Evolutionary conservation across 768 basidiomycete species (phyloP).

Genomic region (Gloeophyllum trabeum): DNA sequence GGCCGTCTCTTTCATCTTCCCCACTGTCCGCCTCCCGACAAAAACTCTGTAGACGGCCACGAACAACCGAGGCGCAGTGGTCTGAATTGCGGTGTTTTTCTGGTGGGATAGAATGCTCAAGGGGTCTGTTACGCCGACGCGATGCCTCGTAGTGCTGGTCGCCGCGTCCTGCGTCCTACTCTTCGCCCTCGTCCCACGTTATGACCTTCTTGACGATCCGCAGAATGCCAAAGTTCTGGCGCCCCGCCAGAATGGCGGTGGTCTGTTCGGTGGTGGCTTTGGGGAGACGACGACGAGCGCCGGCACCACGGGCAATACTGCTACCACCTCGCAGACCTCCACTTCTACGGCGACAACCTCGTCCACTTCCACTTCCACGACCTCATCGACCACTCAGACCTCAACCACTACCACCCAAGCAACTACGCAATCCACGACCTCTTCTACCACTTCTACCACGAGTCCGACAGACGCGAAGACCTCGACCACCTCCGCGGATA

Average conservation of each 20-base stretch:
- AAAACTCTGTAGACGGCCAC: too few species aligned
- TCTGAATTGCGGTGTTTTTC: too few species aligned
- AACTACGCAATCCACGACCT: slow-evolving; percentile 2
- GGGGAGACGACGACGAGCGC: not conserved
- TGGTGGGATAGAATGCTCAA: slow-evolving; percentile 7
- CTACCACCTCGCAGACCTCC: slow-evolving; percentile 2
- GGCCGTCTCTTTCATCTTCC: too few species aligned
- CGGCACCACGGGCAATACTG: not conserved
- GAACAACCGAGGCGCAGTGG: too few species aligned
- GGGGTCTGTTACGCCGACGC: slow-evolving; percentile 14
- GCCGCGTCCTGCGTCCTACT: slow-evolving; percentile 16
- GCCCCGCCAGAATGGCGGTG: not conserved
- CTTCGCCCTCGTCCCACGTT: slow-evolving; percentile 13
- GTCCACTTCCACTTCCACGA: slow-evolving; percentile 3
- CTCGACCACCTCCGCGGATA: not conserved
- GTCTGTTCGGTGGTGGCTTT: not conserved
- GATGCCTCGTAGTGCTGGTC: slow-evolving; percentile 17
- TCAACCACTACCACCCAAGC: slow-evolving; percentile 4
- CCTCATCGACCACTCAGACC: slow-evolving; percentile 2
- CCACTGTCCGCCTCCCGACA: too few species aligned
- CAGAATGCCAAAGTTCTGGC: slow-evolving; percentile 9
- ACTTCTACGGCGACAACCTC: slow-evolving; percentile 9
- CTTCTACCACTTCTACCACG: slow-evolving; percentile 3
- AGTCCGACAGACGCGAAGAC: slow-evolving; percentile 2
- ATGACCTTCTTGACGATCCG: slow-evolving; percentile 9